Conservation (phyloP, 176 grass and related monocot genomes). For the Oryza meyeriana region DNA sequence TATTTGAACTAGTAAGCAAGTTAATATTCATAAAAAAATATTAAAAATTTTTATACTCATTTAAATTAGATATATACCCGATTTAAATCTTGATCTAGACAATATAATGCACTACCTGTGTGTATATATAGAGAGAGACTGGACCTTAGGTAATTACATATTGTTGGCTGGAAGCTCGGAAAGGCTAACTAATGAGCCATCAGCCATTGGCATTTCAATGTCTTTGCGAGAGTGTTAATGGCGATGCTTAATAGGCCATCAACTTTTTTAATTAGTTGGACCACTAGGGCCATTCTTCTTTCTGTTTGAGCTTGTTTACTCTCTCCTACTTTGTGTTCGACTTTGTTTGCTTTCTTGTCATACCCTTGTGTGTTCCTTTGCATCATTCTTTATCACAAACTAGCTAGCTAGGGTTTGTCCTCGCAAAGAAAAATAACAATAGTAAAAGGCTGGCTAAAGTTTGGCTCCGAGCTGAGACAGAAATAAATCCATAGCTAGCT, state of each 20-base stretch:
- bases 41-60: too few species aligned
- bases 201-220: not conserved
- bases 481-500: not conserved
- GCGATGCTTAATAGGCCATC: constrained; percentile 1
- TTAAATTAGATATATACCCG: too few species aligned
- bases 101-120: too few species aligned
- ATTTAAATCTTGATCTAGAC: too few species aligned
- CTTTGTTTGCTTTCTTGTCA: constrained; percentile 39
- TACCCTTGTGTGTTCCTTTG: not conserved
- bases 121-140: not conserved
- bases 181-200: not conserved
- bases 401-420: not conserved
- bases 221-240: not conserved
- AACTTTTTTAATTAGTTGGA: not conserved
- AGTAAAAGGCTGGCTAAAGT: not conserved
- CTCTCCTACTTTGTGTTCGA: not conserved
- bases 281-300: not conserved
- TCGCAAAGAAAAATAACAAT: too few species aligned
- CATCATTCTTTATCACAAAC: not conserved
- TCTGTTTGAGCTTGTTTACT: not conserved
- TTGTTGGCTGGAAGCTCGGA: not conserved
- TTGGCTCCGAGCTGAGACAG: not conserved
- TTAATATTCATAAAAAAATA: too few species aligned
- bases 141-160: not conserved
- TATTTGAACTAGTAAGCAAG: too few species aligned